These are phyloP conservation scores for Yamadazyma insecticola DNA, from an alignment of 805 yeast genomes.

Conservation along the genomic window DNA sequence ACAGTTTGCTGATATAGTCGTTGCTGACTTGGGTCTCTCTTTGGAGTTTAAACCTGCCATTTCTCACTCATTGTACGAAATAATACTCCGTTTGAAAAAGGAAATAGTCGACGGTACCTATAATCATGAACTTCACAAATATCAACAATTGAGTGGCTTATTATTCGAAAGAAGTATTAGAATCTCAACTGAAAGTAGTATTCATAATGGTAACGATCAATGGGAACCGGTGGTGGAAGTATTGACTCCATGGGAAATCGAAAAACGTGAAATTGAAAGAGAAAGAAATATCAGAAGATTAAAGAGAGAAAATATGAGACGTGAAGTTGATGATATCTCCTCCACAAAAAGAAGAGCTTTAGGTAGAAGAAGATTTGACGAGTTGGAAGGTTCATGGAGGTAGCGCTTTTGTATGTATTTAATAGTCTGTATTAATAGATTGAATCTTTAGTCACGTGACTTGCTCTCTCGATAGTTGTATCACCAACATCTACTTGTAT, in stretches of 20 bases:
- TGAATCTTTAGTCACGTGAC: too few relatives aligned
- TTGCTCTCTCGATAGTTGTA: too few relatives aligned
- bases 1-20: slow-evolving; percentile 75
- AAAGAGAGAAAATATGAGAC: slow-evolving; percentile 84
- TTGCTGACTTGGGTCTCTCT: slow-evolving; percentile 75
- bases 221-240: slow-evolving; percentile 90
- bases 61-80: slow-evolving; percentile 81
- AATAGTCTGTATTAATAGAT: too few relatives aligned
- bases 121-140: slow-evolving; percentile 38
- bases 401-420: background rate
- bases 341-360: slow-evolving; percentile 32
- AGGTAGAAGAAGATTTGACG: slow-evolving; percentile 50
- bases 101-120: slow-evolving; percentile 66
- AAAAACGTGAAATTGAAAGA: slow-evolving; percentile 89
- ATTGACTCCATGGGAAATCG: slow-evolving; percentile 88
- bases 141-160: slow-evolving; percentile 38
- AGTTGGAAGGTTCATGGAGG: slow-evolving; percentile 31
- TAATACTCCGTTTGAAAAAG: slow-evolving; percentile 66
- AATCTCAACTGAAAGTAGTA: slow-evolving; percentile 55
- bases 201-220: slow-evolving; percentile 69
- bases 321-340: slow-evolving; percentile 36
- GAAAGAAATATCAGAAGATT: slow-evolving; percentile 87
- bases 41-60: slow-evolving; percentile 89
- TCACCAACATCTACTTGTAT: too few relatives aligned
- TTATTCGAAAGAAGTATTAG: slow-evolving; percentile 41